Evolutionary conservation across 306 rosid genomes (phyloP).

Genomic region (Senna siamea): DNA sequence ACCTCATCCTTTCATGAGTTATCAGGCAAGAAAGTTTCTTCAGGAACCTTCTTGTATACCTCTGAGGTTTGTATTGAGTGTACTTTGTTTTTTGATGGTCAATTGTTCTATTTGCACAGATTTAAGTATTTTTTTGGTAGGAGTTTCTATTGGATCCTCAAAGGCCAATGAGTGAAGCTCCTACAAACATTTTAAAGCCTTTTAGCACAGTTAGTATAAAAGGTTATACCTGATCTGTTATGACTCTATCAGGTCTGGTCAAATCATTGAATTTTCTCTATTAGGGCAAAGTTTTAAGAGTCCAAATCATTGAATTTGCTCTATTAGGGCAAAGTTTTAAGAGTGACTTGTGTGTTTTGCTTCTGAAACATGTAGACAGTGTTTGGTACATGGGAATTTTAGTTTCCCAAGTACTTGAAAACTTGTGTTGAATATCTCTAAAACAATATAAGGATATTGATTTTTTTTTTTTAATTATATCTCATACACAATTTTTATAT

Average conservation of each 20-base stretch:
- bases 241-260: constrained; percentile 8
- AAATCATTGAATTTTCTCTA: neutral
- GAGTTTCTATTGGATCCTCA: neutral
- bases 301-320: too few relatives aligned
- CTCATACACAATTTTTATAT: too few relatives aligned
- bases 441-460: too few relatives aligned
- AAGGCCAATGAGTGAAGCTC: neutral
- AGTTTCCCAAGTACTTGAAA: neutral
- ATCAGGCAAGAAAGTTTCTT: constrained; percentile 45
- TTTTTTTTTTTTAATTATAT: too few relatives aligned
- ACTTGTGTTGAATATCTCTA: too few relatives aligned
- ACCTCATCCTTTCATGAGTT: constrained; percentile 46
- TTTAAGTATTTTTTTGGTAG: neutral
- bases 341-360: neutral
- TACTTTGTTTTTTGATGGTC: constrained; percentile 5
- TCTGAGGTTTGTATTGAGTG: constrained; percentile 48
- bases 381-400: neutral
- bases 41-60: constrained; percentile 44
- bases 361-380: too few relatives aligned
- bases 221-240: neutral
- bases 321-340: neutral
- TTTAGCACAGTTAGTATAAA: neutral
- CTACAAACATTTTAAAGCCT: neutral
- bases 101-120: neutral
- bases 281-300: neutral